Base-by-base conservation (phyloP, 2,329 filamentous ascomycete genomes). In the Hirsutella rhossiliensis region DNA sequence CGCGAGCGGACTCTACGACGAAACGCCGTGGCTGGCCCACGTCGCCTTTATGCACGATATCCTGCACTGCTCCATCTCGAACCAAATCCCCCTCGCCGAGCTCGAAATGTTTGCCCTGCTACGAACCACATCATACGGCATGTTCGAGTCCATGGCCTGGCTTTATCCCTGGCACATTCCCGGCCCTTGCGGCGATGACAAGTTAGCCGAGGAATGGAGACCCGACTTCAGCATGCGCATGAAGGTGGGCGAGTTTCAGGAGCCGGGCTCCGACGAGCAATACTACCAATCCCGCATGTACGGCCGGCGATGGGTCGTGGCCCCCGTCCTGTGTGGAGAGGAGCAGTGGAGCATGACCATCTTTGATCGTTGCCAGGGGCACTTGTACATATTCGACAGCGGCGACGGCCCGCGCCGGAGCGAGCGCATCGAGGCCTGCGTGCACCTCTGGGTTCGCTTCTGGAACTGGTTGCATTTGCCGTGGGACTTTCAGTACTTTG, bases 331-430 rank as follows among this genome's bases (percentile, higher is more conserved):
- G 36, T 45, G 47, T 18, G 43, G 37, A 15, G 17, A 32, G 7
- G n/a, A 17, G 28, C 45, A 50, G 29, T 53, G 51, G 52, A 45
- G 41, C 42, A 52, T 54, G 48, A 51, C 48, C 42, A 43, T 54
- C 30, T 54, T 53, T 31, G 52, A 54, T 42, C 51, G 52, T 11
- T 6, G 38, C 11, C 20, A 23, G 5, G 43, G 48, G 6, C 43
- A 52, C 11, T 29, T 54, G 30, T 53, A 48, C 45, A 48, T 54
- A 8, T 49, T 54, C 32, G 51, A 55, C 42, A 48, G 47, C 40
- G 38, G 40, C n/a, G 37, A 43, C 8, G 36, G 20, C 4, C 32
- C 38, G 5, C 19, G 34, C 20, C 48, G 44, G n/a, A 15, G 13
- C 11, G 34, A 44, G 19, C 50, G 52, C 13, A 23, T 52, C 41